Base-by-base conservation (phyloP, 2,329 filamentous ascomycete genomes). In the Graphium sp. region DNA sequence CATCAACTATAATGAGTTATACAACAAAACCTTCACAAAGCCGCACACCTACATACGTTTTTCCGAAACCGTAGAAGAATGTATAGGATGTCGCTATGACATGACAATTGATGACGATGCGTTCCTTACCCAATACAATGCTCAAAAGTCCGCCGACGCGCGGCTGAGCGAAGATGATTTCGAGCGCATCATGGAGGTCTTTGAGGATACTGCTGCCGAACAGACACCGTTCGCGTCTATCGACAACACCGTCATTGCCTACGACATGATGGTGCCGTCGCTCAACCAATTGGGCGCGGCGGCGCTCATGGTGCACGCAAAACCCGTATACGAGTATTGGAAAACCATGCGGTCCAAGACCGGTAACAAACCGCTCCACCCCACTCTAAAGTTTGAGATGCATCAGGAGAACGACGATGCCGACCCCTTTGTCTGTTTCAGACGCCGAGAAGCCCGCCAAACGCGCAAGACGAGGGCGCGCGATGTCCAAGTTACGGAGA, bases 361-460 rank as follows among this genome's bases (percentile, higher is more conserved):
- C 33, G 70, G 68, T 38, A 89, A 87, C 47, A 74, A 66, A 41
- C 58, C 75, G 5, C 58, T 95, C 35, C 77, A 85, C 45, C 72
- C 83, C 6, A 64, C 60, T 14, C 70, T 95, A 48, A 94, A 94
- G 58, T 89, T 93, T 39, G 89, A 98, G 57, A 91, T 76, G 26
- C 83, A 89, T 37, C 79, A 83, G 47, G 87, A 95, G 39, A 91
- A 77, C 35, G 89, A 98, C 50, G 89, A 98, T 48, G 73, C 81
- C 42, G 89, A 98, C 53, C 89, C 89, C 27, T 98, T 93, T 55
- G 85, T 98, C 44, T 98, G 89, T 55, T 98, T 98, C 68, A 74
- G 89, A 47, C 74, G 89, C 41, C 80, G 89, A 37, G 89, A 98
- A 53, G 81, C 92, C 26, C 77, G 89, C 33, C 83, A 92, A 49